Base-by-base conservation (phyloP, 2,329 filamentous ascomycete genomes). In the Venturia effusa region DNA sequence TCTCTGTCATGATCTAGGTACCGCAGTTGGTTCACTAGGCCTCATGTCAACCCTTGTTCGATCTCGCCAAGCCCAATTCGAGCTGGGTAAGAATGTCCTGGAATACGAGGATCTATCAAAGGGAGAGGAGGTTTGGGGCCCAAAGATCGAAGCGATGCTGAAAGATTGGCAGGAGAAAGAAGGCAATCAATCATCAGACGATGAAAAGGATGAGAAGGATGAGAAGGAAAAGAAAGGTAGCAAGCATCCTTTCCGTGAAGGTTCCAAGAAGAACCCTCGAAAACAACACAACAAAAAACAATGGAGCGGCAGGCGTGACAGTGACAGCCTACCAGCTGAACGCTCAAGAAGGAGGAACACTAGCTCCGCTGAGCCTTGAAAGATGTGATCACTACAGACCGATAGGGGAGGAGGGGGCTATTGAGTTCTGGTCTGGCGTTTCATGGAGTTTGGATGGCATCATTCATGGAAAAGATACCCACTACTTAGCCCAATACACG, bases 1-100 rank as follows among this genome's bases (percentile, higher is more conserved):
- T 65, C 85, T 99, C 69, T 92, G 91, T 70, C 92, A 97, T 73
- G 94, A 99, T 71, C 82, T 99, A 3, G 94, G 93, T 27, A 80
- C 86, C 68, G 91, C 90, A 68, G 81, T 97, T 17, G 86, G 84
- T 62, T 96, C 91, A 15, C 86, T 90, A 30, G 94, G 84, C 40
- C 81, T 94, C 68, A 97, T 99, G 93, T 85, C 89, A 27, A 86
- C 89, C 69, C 83, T 99, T 24, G 83, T 88, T 64, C 87, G 94
- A 63, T 88, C 85, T 3, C 84, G 89, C 62, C 94, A 99, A 76
- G 89, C 86, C 22, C 84, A 91, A 66, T 97, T 95, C 70, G 82
- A 83, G 64, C 78, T 96, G 0, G 86, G 84, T 1, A 80, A 83
- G 40, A 92, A 90, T 71, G 88, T 91, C 62, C 75, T 97, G 24